Evolutionary conservation across 768 basidiomycete species (phyloP).

Genomic region (Panaeolus papilionaceus): DNA sequence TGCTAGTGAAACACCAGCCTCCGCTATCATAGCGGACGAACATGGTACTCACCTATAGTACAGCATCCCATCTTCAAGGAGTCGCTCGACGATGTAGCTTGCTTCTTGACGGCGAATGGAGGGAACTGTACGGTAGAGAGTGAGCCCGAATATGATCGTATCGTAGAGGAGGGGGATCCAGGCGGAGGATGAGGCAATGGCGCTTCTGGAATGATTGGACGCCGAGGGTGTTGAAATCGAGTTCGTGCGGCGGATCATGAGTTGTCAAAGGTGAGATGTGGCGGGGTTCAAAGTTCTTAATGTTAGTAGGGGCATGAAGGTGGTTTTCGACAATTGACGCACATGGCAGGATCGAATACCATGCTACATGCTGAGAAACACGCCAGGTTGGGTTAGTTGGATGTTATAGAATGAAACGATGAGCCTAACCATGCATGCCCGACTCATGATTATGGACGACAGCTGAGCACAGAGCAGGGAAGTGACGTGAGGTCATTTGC

Average conservation of each 20-base stretch:
- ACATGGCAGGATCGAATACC: slow-evolving; percentile 48
- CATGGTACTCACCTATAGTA: slow-evolving; percentile 47
- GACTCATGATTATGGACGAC: slow-evolving; percentile 46
- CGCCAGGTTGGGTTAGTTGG: background rate
- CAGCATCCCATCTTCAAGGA: slow-evolving; percentile 52
- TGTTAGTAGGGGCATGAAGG: background rate
- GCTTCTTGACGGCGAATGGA: slow-evolving; percentile 38
- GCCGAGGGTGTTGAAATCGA: background rate
- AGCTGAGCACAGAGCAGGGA: slow-evolving; percentile 32
- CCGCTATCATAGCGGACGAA: background rate
- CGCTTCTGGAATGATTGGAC: slow-evolving; percentile 35
- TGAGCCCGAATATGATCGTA: slow-evolving; percentile 47
- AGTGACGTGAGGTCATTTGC: background rate
- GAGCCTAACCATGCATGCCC: slow-evolving; percentile 39
- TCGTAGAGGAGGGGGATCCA: slow-evolving; percentile 58
- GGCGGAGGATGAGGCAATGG: slow-evolving; percentile 51
- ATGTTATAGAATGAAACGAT: background rate
- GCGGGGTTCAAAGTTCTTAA: slow-evolving; percentile 21
- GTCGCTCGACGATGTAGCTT: slow-evolving; percentile 45
- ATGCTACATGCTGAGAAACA: slow-evolving; percentile 44
- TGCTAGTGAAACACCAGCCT: background rate
- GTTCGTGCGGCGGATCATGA: slow-evolving; percentile 22
- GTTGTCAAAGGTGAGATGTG: slow-evolving; percentile 1
- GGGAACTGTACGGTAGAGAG: slow-evolving; percentile 45
- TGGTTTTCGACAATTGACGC: slow-evolving; percentile 18